Evolutionary conservation across 495 filamentous ascomycete genomes (phyloP).

Genomic region (Thermothielavioides terrestris): DNA sequence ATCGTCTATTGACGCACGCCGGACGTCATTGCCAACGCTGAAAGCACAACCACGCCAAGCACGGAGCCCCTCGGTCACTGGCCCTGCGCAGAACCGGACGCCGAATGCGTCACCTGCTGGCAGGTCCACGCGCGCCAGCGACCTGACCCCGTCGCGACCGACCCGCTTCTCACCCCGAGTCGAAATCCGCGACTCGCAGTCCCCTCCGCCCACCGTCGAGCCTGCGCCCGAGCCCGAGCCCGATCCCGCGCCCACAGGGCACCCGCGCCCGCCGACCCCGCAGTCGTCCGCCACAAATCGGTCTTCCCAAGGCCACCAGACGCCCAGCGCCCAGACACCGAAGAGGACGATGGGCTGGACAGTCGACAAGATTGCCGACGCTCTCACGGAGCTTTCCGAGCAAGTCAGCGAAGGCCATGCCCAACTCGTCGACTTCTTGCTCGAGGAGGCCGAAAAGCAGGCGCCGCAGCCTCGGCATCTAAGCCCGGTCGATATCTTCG

Average conservation of each 20-base stretch:
- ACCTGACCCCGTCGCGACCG: not conserved
- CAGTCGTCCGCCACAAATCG: slow-evolving; percentile 5
- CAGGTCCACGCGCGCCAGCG: not conserved
- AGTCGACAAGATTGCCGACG: slow-evolving; percentile 26
- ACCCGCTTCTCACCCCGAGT: not conserved
- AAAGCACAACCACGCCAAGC: not conserved
- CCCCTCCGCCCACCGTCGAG: slow-evolving; percentile 1
- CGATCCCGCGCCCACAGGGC: too few relatives aligned
- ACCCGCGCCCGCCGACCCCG: slow-evolving; percentile 4
- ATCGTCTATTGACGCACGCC: not conserved
- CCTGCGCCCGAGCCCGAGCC: too few relatives aligned
- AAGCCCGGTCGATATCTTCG: slow-evolving; percentile 32
- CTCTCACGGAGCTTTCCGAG: slow-evolving; percentile 21
- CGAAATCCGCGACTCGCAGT: slow-evolving; percentile 11
- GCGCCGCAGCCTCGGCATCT: slow-evolving; percentile 27
- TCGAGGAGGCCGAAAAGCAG: slow-evolving; percentile 34
- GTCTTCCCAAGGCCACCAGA: slow-evolving; percentile 14
- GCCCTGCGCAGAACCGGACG: not conserved
- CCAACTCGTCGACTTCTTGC: slow-evolving; percentile 29
- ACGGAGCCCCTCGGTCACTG: not conserved
- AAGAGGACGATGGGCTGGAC: slow-evolving; percentile 32
- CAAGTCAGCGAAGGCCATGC: slow-evolving; percentile 32
- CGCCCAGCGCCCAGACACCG: slow-evolving; percentile 26
- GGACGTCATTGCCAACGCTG: not conserved
- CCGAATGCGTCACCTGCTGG: not conserved